Conservation (phyloP, 1,284 basidiomycete species). For the Microbotryum lychnidis-dioicae region DNA sequence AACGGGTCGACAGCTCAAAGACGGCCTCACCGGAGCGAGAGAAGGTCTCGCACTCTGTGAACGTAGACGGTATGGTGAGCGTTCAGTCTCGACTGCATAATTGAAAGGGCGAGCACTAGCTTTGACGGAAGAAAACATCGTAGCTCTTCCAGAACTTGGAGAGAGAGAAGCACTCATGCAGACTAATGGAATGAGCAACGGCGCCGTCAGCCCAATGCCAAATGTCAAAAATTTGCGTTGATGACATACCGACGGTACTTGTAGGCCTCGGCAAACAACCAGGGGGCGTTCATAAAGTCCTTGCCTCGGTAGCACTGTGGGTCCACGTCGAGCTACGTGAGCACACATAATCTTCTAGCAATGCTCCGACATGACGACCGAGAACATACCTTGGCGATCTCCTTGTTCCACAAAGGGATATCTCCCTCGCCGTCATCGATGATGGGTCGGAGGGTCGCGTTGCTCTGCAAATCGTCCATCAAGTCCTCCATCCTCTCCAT, state of each 20-base stretch:
- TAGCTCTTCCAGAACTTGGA: slow-evolving; percentile 87
- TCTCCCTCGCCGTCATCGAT: slow-evolving; percentile 90
- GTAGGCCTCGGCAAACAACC: slow-evolving; percentile 95
- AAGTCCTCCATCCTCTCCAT: slow-evolving; percentile 52
- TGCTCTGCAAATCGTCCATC: slow-evolving; percentile 43
- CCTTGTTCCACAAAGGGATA: slow-evolving; percentile 92
- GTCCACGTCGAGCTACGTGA: neutral
- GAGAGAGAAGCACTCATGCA: slow-evolving; percentile 90
- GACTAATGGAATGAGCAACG: slow-evolving; percentile 24
- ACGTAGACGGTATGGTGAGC: slow-evolving; percentile 28
- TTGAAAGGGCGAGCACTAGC: slow-evolving; percentile 39
- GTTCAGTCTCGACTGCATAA: slow-evolving; percentile 1
- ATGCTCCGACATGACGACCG: too few relatives aligned
- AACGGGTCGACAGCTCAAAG: slow-evolving; percentile 88
- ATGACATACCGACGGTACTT: slow-evolving; percentile 67
- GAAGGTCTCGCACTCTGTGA: slow-evolving; percentile 76
- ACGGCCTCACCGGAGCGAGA: slow-evolving; percentile 86
- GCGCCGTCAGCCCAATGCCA: neutral
- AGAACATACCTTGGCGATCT: slow-evolving; percentile 33
- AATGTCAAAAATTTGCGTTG: too few relatives aligned
- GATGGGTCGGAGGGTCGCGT: slow-evolving; percentile 58
- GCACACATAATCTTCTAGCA: too few relatives aligned
- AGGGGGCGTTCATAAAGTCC: slow-evolving; percentile 91
- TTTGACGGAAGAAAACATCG: slow-evolving; percentile 78
- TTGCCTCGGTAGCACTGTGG: slow-evolving; percentile 79